Evolutionary conservation across 108 stramenopile species (phyloP).

Genomic region (Cyclotella baltica): DNA sequence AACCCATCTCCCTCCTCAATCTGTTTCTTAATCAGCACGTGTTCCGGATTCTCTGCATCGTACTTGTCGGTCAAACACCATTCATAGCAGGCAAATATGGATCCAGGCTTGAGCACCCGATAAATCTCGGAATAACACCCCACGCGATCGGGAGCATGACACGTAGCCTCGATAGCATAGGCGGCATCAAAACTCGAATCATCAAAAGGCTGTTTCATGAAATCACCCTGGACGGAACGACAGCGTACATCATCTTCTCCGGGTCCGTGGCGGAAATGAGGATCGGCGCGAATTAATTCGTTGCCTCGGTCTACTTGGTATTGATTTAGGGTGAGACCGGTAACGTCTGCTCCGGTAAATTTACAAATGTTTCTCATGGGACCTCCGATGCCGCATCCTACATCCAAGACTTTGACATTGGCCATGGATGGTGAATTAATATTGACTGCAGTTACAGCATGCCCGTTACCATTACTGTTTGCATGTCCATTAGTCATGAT

Average conservation of each 20-base stretch:
- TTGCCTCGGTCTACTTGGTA: conserved; percentile 93
- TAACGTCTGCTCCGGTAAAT: conserved; percentile 74
- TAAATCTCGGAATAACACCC: conserved; percentile 80
- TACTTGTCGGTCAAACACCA: conserved; percentile 93
- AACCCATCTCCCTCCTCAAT: conserved; percentile 92
- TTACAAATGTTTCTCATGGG: conserved; percentile 95
- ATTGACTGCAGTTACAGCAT: background rate
- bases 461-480: conserved; percentile 1
- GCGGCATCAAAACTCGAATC: conserved; percentile 81
- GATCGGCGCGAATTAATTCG: conserved; percentile 66
- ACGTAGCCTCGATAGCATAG: conserved; percentile 95
- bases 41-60: conserved; percentile 69
- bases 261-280: conserved; percentile 30
- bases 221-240: conserved; percentile 83
- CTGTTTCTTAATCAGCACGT: conserved; percentile 83
- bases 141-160: conserved; percentile 90
- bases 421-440: conserved; percentile 17
- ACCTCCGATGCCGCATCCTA: conserved; percentile 97
- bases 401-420: conserved; percentile 77
- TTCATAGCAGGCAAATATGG: conserved; percentile 88
- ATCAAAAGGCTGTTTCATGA: conserved; percentile 91
- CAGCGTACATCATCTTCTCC: conserved; percentile 34
- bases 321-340: conserved; percentile 88
- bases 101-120: conserved; percentile 85
- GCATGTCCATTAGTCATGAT: background rate